Conservation (phyloP, 1,284 basidiomycete species). For the Flammula alnicola region DNA sequence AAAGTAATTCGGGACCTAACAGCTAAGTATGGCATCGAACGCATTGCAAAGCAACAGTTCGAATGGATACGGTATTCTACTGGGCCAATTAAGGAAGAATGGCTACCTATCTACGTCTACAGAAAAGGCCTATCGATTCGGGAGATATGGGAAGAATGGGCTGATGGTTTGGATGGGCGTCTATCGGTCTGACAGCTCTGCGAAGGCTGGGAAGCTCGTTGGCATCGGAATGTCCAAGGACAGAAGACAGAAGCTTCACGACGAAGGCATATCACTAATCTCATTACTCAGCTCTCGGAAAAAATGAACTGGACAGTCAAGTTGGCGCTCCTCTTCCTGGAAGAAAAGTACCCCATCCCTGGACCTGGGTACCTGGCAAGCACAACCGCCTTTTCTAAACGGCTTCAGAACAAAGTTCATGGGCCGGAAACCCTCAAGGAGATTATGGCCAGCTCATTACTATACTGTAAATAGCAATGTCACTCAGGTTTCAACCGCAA, state of each 20-base stretch:
- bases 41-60: constrained; percentile 16
- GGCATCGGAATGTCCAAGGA: constrained; percentile 16
- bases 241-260: constrained; percentile 21
- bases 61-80: constrained; percentile 19
- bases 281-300: constrained; percentile 16
- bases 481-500: no score
- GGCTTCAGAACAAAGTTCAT: background rate
- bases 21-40: constrained; percentile 17
- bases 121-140: constrained; percentile 9
- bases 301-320: constrained; percentile 17
- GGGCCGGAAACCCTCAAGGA: background rate
- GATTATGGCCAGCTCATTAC: background rate
- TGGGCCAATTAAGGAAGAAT: constrained; percentile 12
- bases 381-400: background rate
- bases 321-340: constrained; percentile 1
- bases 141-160: constrained; percentile 24
- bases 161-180: constrained; percentile 19
- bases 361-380: background rate
- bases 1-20: constrained; percentile 9
- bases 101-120: constrained; percentile 20
- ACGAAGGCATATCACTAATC: constrained; percentile 19
- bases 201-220: constrained; percentile 23
- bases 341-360: constrained; percentile 1
- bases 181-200: constrained; percentile 21
- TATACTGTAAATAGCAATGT: background rate